Evolutionary conservation across 768 basidiomycete species (phyloP).

Genomic region (Aureoboletus auriporus): DNA sequence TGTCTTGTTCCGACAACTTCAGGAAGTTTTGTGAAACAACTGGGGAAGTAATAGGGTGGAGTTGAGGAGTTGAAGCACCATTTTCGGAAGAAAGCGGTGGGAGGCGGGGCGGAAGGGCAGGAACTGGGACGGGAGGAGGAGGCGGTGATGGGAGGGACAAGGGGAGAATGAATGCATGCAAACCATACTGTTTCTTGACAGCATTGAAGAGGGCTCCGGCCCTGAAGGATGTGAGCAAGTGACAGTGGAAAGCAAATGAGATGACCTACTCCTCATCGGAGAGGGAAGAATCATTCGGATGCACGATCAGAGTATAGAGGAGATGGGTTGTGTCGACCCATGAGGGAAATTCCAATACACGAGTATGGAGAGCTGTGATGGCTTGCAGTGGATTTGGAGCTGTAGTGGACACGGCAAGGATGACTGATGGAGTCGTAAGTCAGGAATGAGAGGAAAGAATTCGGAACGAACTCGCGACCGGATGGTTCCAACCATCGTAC

Average conservation of each 20-base stretch:
- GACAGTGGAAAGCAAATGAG: slow-evolving; percentile 2
- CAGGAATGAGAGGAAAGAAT: slow-evolving; percentile 7
- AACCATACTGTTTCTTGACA: slow-evolving; percentile 81
- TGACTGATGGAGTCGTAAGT: slow-evolving; percentile 45
- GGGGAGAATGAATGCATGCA: slow-evolving; percentile 69
- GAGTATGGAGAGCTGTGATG: slow-evolving; percentile 69
- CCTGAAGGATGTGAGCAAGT: slow-evolving; percentile 37
- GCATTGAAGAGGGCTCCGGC: slow-evolving; percentile 79
- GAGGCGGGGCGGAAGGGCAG: slow-evolving; percentile 61
- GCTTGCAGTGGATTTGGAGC: slow-evolving; percentile 79
- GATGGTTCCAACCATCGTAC: slow-evolving; percentile 84
- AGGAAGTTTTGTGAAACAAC: slow-evolving; percentile 32
- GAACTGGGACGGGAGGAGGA: slow-evolving; percentile 65
- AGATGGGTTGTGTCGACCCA: slow-evolving; percentile 78
- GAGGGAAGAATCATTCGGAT: slow-evolving; percentile 63
- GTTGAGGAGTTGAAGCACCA: slow-evolving; percentile 5
- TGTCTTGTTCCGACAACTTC: slow-evolving; percentile 64
- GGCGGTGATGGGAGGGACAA: slow-evolving; percentile 58
- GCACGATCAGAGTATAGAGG: slow-evolving; percentile 74
- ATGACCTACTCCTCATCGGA: slow-evolving; percentile 74
- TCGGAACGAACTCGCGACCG: slow-evolving; percentile 61
- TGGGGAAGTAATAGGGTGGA: background rate
- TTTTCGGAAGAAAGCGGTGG: slow-evolving; percentile 42
- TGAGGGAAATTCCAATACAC: slow-evolving; percentile 61
- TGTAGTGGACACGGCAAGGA: slow-evolving; percentile 78